phyloP scores from a whole-genome alignment of 345 rosid species.

The Sonneratia alba region DNA sequence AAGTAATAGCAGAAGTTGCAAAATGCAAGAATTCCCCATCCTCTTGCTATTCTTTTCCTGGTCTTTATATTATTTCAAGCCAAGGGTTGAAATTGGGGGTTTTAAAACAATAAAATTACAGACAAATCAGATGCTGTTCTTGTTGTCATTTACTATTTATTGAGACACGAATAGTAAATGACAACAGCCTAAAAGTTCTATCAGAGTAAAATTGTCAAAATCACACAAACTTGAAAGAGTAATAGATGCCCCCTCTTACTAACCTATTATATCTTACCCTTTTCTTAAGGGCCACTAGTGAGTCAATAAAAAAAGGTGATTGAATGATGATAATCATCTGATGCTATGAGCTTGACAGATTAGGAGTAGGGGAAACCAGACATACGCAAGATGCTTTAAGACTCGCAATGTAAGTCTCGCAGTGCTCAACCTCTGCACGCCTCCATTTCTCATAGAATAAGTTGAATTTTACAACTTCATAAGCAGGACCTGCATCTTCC shows the following conservation, averaged over 20 bases:
- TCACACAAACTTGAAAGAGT: no score
- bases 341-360: constrained; percentile 2
- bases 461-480: constrained; percentile 61
- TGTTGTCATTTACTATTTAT: no score
- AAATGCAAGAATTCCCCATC: neutral
- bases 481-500: constrained; percentile 36
- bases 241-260: no score
- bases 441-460: constrained; percentile 86
- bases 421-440: constrained; percentile 77
- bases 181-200: no score
- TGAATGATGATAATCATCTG: neutral
- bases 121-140: no score
- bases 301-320: neutral
- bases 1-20: neutral
- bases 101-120: neutral
- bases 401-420: constrained; percentile 47
- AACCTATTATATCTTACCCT: no score
- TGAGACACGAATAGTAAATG: no score
- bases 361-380: constrained; percentile 11
- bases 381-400: constrained; percentile 69
- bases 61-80: neutral
- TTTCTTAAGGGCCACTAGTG: no score
- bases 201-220: no score
- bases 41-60: neutral
- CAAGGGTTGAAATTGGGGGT: neutral